These are phyloP conservation scores for Bacidia gigantensis DNA, from an alignment of 495 filamentous ascomycete genomes.

Conservation along the genomic window DNA sequence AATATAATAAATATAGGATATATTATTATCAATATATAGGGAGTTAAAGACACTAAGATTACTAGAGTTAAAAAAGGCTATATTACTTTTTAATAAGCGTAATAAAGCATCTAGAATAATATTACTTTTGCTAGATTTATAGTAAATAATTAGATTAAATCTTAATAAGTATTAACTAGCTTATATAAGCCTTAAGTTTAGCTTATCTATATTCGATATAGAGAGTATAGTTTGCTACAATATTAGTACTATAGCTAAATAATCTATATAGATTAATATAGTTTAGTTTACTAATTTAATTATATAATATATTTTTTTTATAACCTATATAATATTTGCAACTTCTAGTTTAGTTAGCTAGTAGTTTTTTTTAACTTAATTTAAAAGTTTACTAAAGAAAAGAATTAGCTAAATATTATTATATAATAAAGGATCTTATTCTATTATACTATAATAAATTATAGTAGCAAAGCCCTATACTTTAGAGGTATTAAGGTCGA, in stretches of 20 bases:
- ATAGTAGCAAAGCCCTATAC: background rate
- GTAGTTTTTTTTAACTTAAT: slow-evolving; percentile 1
- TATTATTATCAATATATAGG: background rate
- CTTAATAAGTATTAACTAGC: background rate
- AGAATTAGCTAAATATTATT: background rate
- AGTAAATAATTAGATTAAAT: slow-evolving; percentile 1
- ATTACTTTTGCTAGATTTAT: background rate
- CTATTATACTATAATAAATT: slow-evolving; percentile 7
- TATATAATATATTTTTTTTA: slow-evolving; percentile 6
- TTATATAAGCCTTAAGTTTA: background rate
- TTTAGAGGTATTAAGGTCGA: background rate
- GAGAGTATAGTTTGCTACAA: background rate
- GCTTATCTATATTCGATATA: slow-evolving; percentile 3
- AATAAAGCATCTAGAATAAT: slow-evolving; percentile 1
- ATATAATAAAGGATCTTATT: background rate
- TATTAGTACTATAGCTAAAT: background rate
- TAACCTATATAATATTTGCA: background rate
- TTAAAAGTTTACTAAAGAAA: background rate
- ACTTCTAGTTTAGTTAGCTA: slow-evolving; percentile 3
- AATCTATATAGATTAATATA: slow-evolving; percentile 4
- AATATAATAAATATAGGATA: background rate
- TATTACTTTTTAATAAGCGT: background rate
- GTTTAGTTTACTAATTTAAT: background rate
- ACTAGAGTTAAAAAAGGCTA: background rate
- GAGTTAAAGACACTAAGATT: background rate